Evolutionary conservation across 495 filamentous ascomycete species (phyloP).

Genomic region (Aspergillus wentii): DNA sequence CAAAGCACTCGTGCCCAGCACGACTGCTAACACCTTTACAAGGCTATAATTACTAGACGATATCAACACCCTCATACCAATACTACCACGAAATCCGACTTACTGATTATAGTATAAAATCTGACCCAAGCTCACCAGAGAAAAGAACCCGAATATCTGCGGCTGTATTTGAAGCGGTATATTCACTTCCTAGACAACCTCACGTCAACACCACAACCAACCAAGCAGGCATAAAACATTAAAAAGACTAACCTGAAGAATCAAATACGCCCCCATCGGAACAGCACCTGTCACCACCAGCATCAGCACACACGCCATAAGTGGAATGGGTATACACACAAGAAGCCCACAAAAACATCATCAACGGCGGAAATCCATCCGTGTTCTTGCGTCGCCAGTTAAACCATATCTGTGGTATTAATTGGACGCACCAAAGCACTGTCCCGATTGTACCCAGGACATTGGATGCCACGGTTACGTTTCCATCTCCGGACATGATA

Average conservation of each 20-base stretch:
- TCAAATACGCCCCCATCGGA: slow-evolving; percentile 51
- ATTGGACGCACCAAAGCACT: slow-evolving; percentile 50
- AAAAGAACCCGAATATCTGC: slow-evolving; percentile 61
- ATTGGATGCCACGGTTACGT: slow-evolving; percentile 45
- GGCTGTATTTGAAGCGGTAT: slow-evolving; percentile 71
- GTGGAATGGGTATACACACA: slow-evolving; percentile 38
- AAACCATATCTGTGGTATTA: slow-evolving; percentile 61
- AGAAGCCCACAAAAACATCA: slow-evolving; percentile 73
- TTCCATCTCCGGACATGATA: slow-evolving; percentile 20
- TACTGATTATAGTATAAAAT: slow-evolving; percentile 59
- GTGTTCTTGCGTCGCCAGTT: slow-evolving; percentile 68
- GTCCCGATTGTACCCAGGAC: slow-evolving; percentile 53
- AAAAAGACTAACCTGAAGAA: slow-evolving; percentile 36
- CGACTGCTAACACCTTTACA: slow-evolving; percentile 45
- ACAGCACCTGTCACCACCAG: slow-evolving; percentile 30
- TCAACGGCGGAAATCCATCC: slow-evolving; percentile 63
- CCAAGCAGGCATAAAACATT: neutral
- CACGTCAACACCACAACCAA: too few relatives aligned
- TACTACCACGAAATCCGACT: slow-evolving; percentile 7
- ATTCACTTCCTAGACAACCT: slow-evolving; percentile 77
- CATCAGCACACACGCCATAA: neutral
- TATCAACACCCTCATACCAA: too few relatives aligned
- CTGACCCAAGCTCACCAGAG: slow-evolving; percentile 64
- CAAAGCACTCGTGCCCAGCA: slow-evolving; percentile 26
- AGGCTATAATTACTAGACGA: slow-evolving; percentile 41